These are phyloP conservation scores for Rosa lucieae DNA, from an alignment of 306 rosid species.

Conservation along the genomic window DNA sequence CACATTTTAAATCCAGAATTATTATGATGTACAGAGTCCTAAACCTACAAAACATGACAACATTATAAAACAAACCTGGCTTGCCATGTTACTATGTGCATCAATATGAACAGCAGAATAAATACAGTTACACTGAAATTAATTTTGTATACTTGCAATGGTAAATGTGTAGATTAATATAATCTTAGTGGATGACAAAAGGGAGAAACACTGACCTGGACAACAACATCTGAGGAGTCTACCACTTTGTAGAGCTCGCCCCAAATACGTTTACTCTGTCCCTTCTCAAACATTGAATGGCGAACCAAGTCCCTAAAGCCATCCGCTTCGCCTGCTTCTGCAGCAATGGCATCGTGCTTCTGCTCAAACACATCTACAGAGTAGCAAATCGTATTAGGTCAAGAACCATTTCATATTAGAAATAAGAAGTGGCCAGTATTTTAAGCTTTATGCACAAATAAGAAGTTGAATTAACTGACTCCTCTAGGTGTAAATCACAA, in stretches of 20 bases:
- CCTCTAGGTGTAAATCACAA: not conserved
- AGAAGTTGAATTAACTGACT: not conserved
- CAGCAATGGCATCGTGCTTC: conserved; percentile 48
- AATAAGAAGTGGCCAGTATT: not conserved
- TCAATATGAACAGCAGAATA: not conserved
- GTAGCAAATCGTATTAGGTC: not conserved
- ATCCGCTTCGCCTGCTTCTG: conserved; percentile 61
- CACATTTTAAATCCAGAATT: conserved; percentile 2
- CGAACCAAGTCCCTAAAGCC: conserved; percentile 87
- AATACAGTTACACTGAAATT: not conserved
- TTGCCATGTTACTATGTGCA: not conserved
- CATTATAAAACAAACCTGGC: not conserved
- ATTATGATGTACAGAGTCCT: not conserved
- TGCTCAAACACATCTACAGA: conserved; percentile 64
- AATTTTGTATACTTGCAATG: not conserved
- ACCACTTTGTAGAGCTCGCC: conserved; percentile 97
- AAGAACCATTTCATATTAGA: not conserved
- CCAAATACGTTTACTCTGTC: conserved; percentile 99
- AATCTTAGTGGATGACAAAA: not conserved
- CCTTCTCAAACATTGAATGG: conserved; percentile 95
- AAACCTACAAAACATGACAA: not conserved
- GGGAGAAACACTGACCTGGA: conserved; percentile 59
- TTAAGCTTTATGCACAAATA: not conserved
- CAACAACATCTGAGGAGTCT: conserved; percentile 98
- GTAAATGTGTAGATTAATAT: not conserved